Evolutionary conservation across 1,139 yeast species (phyloP), one percentile per base, ranked within the genome.

Genomic region (Sugiyamaella japonica): DNA sequence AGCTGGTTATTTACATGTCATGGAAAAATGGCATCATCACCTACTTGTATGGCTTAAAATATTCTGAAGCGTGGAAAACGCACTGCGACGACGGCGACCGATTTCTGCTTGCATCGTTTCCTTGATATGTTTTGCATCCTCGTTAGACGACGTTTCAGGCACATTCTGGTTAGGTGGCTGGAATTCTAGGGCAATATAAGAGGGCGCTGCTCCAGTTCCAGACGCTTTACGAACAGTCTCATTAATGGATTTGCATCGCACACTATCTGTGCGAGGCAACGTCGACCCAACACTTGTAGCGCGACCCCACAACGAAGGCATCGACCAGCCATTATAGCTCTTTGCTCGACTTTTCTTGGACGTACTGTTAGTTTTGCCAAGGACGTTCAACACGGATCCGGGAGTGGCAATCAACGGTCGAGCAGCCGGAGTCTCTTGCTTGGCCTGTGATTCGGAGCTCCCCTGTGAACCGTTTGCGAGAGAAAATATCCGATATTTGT

Each of bases 61-160:
- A 32, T 37, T 39, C 13, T 48, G 51, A 17, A 48, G 28, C 8
- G 51, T 31, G 7, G 46, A 13, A 20, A 48, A 34, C 9, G 51
- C 37, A 12, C 40, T 31, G 8, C 48, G 48, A 9, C 51, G 20
- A 16, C 51, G 51, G n/a, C 51, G 45, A 17, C 37, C 36, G n/a
- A 48, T n/a, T 23, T 48, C 51, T 20, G 51, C 51, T 16, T 41
- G 40, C 51, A 48, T 48, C 4, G 15, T 48, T 10, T 48, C 36
- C 40, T 38, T 40, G 23, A 40, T 32, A 10, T 29, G 9, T 13
- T 16, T 39, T 5, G 51, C 51, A 6, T 48, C 40, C 15, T 31
- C 44, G 40, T 29, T 25, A 13, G 39, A 23, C 15, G 42, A 20
- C 25, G 15, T 20, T n/a, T 25, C 47, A 7, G 40, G 46, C 2